phyloP scores from a whole-genome alignment of 768 basidiomycete species.

The Leccinum subtestaceum region DNA sequence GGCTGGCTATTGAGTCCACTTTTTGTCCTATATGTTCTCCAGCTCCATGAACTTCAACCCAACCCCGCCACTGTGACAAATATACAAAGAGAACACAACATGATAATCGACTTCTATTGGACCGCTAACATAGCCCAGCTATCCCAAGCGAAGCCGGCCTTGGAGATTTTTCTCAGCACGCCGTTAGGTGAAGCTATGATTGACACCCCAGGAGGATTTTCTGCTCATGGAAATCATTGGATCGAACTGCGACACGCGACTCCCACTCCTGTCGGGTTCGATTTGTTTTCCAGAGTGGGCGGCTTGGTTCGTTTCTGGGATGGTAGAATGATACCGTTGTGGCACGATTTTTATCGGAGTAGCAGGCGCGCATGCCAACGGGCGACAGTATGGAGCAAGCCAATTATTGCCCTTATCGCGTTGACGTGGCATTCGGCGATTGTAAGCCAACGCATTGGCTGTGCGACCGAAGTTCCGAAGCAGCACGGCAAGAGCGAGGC shows the following conservation, averaged over 20 bases:
- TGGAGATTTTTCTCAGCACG: not conserved
- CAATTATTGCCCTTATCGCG: not conserved
- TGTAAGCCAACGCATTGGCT: not conserved
- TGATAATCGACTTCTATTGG: not conserved
- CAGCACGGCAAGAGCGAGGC: constrained; percentile 2
- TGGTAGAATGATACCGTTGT: not conserved
- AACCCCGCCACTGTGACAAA: not conserved
- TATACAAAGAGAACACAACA: not conserved
- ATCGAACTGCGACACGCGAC: constrained; percentile 1
- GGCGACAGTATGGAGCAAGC: constrained; percentile 1
- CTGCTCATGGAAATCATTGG: constrained; percentile 5
- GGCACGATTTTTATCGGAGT: constrained; percentile 4
- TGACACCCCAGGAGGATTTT: not conserved
- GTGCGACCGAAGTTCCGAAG: not conserved
- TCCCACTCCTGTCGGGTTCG: not conserved
- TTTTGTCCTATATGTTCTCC: too few species aligned
- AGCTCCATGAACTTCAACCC: not conserved
- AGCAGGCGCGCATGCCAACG: constrained; percentile 13
- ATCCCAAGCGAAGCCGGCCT: not conserved
- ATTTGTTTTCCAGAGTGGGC: constrained; percentile 1
- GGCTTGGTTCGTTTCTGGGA: constrained; percentile 7
- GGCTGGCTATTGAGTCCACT: too few species aligned
- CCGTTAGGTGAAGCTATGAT: not conserved
- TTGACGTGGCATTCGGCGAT: not conserved
- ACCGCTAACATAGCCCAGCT: not conserved